Evolutionary conservation across 306 rosid genomes (phyloP).

Genomic region (Cicer bijugum): DNA sequence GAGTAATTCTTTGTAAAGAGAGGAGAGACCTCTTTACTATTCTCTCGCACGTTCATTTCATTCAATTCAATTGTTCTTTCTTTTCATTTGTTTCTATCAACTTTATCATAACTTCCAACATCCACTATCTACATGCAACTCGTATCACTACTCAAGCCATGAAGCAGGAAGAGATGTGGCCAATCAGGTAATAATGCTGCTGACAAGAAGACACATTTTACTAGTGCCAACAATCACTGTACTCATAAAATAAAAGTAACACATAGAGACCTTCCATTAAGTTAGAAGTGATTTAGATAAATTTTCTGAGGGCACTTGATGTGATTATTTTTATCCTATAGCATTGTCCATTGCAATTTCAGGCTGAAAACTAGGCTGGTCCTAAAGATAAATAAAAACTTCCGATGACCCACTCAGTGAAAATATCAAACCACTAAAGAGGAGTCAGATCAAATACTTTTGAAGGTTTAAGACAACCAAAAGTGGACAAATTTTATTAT

Average conservation of each 20-base stretch:
- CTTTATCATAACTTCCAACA: background rate
- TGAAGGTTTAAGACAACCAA: background rate
- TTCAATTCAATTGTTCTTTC: background rate
- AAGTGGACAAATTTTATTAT: conserved; percentile 5
- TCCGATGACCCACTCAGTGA: background rate
- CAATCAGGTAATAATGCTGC: background rate
- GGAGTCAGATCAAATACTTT: conserved; percentile 35
- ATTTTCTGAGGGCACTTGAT: background rate
- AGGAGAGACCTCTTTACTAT: background rate
- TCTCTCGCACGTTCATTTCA: background rate
- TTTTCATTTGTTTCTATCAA: conserved; percentile 10
- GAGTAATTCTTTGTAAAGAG: conserved; percentile 1
- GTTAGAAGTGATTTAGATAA: background rate
- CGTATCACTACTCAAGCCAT: background rate
- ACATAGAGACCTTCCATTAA: background rate
- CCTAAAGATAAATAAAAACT: background rate
- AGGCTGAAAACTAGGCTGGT: background rate
- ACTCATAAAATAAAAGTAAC: background rate
- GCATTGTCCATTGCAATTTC: background rate
- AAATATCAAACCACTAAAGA: background rate
- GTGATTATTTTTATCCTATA: background rate
- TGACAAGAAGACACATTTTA: conserved; percentile 26
- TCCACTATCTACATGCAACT: background rate
- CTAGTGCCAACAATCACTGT: conserved; percentile 25
- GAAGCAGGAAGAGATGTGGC: conserved; percentile 6